Evolutionary conservation across 2,329 filamentous ascomycete species (phyloP).

Genomic region (Dryadomyces quercus-mongolicae): DNA sequence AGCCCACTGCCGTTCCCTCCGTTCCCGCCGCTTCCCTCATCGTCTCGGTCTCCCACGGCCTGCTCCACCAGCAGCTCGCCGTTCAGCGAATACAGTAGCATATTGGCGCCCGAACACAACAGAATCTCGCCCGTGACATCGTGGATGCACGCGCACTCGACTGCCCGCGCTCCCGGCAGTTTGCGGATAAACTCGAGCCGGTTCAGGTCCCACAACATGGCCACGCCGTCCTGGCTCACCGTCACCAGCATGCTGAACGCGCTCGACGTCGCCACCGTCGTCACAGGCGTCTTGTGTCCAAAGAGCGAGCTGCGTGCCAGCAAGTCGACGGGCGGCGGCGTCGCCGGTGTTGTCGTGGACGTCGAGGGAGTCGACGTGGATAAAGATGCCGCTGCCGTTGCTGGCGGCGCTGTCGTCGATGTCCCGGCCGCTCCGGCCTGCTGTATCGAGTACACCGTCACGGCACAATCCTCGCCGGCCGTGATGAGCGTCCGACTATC

Average conservation of each 20-base stretch:
- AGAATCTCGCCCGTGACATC: constrained; percentile 85
- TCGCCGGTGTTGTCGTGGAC: constrained; percentile 12
- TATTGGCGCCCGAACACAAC: constrained; percentile 63
- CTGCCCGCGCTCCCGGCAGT: constrained; percentile 41
- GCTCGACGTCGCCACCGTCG: constrained; percentile 70
- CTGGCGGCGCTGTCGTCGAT: constrained; percentile 10
- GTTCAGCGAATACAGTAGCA: constrained; percentile 78
- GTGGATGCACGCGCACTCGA: constrained; percentile 74
- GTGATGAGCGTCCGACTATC: constrained; percentile 88
- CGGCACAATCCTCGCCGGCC: constrained; percentile 81
- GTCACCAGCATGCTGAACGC: constrained; percentile 83
- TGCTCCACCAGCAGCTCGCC: constrained; percentile 73
- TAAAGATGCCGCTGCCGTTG: background rate
- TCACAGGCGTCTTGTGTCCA: constrained; percentile 78
- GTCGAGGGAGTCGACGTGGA: constrained; percentile 9
- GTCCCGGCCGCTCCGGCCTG: constrained; percentile 31
- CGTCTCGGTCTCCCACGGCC: constrained; percentile 45
- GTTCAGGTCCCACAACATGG: constrained; percentile 87
- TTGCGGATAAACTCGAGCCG: constrained; percentile 74
- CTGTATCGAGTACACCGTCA: constrained; percentile 75
- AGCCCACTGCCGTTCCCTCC: too few species aligned
- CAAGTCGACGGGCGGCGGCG: constrained; percentile 59
- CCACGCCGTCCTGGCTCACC: constrained; percentile 67
- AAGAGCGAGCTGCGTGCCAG: constrained; percentile 71
- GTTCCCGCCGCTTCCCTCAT: background rate